A percentile compares a stretch with the other conserved stretches of the same genome.
These are phyloP conservation scores for Neofusicoccum sp. DNA, from an alignment of 2,329 filamentous ascomycete genomes.

Conservation along the genomic window DNA sequence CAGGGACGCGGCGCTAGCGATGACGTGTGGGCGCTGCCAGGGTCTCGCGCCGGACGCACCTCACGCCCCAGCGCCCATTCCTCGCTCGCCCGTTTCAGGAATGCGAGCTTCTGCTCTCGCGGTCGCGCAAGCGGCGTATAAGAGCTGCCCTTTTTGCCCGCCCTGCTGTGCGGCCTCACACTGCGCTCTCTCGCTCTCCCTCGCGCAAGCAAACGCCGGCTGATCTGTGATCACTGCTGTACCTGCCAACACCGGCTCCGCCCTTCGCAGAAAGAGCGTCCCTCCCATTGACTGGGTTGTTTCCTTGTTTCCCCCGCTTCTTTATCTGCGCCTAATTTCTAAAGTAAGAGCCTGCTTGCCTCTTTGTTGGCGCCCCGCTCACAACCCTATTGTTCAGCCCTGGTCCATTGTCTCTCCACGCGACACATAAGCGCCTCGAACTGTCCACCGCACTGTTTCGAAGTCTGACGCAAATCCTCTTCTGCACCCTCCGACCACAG, in stretches of 20 bases:
- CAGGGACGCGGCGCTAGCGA: conserved; percentile 5
- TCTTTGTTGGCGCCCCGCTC: background rate
- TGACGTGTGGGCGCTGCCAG: conserved; percentile 13
- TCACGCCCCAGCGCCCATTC: conserved; percentile 2
- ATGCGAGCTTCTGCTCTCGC: background rate
- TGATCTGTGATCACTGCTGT: conserved; percentile 4
- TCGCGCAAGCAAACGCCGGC: background rate
- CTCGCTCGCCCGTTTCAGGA: conserved; percentile 8
- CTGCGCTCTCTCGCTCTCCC: background rate
- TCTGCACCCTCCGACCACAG: background rate
- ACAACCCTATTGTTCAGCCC: background rate
- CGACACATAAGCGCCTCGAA: background rate
- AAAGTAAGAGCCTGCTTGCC: background rate
- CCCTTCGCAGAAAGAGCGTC: background rate
- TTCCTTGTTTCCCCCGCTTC: conserved; percentile 13
- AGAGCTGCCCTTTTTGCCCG: conserved; percentile 4
- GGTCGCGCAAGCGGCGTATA: background rate
- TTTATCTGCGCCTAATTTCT: conserved; percentile 15
- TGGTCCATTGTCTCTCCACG: background rate
- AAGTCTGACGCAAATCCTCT: background rate
- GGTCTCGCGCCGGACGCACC: background rate
- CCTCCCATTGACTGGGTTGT: conserved; percentile 16
- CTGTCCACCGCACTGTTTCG: background rate
- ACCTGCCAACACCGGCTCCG: background rate
- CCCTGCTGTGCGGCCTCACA: background rate